Percentiles rank a stretch among this genome's conserved stretches.
These are phyloP conservation scores for Phylloporus scabripes DNA, from an alignment of 768 basidiomycete species.

Conservation along the genomic window DNA sequence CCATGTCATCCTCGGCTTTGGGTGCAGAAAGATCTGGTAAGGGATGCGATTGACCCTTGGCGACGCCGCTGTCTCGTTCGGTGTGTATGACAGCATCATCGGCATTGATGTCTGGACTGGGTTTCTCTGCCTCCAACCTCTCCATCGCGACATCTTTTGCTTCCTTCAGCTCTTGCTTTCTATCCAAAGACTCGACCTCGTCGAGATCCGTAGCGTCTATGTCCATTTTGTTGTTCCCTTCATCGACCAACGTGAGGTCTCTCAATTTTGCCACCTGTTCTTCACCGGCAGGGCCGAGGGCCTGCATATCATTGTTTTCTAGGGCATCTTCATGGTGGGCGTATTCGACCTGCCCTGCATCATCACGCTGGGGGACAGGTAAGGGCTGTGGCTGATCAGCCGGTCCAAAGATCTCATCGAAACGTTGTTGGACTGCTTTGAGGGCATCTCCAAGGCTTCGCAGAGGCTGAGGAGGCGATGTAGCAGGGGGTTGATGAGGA, in stretches of 20 bases:
- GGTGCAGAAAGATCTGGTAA: constrained; percentile 24
- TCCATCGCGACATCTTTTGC: constrained; percentile 22
- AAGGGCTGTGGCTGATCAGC: constrained; percentile 30
- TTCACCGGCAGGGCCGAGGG: constrained; percentile 80
- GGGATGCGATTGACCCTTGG: constrained; percentile 4
- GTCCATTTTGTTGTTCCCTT: constrained; percentile 38
- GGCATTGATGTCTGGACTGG: constrained; percentile 25
- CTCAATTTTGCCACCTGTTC: constrained; percentile 79
- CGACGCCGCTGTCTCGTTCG: constrained; percentile 15
- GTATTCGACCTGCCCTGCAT: constrained; percentile 65
- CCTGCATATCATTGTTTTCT: constrained; percentile 71
- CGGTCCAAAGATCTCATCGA: constrained; percentile 69
- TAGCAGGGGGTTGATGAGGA: constrained; percentile 36
- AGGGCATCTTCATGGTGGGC: constrained; percentile 54
- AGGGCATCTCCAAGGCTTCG: constrained; percentile 82
- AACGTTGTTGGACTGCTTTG: constrained; percentile 75
- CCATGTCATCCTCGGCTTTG: constrained; percentile 28
- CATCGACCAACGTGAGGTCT: constrained; percentile 73
- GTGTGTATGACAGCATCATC: constrained; percentile 46
- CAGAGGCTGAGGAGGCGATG: constrained; percentile 44
- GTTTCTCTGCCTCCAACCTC: constrained; percentile 24
- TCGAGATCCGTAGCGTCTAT: constrained; percentile 48
- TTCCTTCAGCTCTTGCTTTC: constrained; percentile 23
- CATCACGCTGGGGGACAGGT: constrained; percentile 33
- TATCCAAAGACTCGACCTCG: constrained; percentile 16